These are phyloP conservation scores for Triadica sebifera DNA, from an alignment of 345 rosid genomes.

Conservation along the genomic window DNA sequence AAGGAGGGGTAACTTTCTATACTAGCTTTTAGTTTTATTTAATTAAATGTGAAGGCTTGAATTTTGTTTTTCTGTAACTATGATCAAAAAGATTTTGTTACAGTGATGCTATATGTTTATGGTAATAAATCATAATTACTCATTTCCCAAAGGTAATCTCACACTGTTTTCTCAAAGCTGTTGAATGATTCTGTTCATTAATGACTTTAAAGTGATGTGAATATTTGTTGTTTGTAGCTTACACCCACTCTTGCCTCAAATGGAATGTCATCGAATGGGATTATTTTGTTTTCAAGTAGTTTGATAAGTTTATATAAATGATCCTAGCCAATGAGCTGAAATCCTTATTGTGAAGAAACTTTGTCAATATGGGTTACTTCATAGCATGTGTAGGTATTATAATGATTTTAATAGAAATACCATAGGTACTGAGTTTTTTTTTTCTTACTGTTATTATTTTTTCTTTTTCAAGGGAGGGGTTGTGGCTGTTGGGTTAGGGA, in stretches of 20 bases:
- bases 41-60: conserved; percentile 9
- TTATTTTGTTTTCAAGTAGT: neutral
- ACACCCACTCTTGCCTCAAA: neutral
- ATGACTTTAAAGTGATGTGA: conserved; percentile 2
- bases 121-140: neutral
- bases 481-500: too few species aligned
- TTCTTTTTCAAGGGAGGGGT: too few species aligned
- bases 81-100: neutral
- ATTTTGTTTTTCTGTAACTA: conserved; percentile 2
- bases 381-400: neutral
- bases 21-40: conserved; percentile 14
- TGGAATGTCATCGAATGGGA: neutral
- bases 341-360: neutral
- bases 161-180: neutral
- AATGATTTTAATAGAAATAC: neutral
- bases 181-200: neutral
- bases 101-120: conserved; percentile 1
- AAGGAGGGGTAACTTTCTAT: conserved; percentile 88
- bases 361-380: neutral
- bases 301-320: neutral
- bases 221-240: conserved; percentile 8
- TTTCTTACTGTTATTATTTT: too few species aligned
- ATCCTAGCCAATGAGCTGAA: neutral
- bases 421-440: neutral
- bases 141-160: neutral